Percentiles rank a stretch among this genome's conserved stretches.
These are phyloP conservation scores for Leptomonas pyrrhocoris DNA, from an alignment of 208 protist genomes.

Conservation along the genomic window DNA sequence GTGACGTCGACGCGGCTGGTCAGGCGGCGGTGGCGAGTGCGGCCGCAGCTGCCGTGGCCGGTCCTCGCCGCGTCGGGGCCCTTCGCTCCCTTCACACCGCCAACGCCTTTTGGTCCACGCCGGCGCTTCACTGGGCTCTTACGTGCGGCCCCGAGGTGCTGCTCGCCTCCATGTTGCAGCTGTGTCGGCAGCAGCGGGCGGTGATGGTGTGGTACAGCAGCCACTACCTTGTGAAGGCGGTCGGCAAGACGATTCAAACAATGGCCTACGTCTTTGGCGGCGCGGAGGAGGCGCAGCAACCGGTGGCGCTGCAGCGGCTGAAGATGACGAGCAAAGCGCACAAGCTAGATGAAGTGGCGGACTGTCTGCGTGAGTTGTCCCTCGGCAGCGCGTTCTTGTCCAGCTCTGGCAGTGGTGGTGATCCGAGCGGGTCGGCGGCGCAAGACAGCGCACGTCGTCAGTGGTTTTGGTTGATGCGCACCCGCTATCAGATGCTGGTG, in stretches of 20 bases:
- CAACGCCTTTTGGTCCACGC: conserved; percentile 35
- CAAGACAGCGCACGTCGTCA: conserved; percentile 16
- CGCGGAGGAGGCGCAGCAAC: conserved; percentile 30
- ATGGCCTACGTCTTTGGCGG: conserved; percentile 49
- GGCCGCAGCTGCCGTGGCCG: not conserved
- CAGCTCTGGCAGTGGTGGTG: not conserved
- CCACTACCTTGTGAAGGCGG: conserved; percentile 37
- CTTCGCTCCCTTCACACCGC: conserved; percentile 28
- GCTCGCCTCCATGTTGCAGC: conserved; percentile 29
- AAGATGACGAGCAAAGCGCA: conserved; percentile 42
- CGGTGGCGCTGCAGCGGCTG: conserved; percentile 32
- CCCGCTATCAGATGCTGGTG: conserved; percentile 57
- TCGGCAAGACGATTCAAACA: conserved; percentile 46
- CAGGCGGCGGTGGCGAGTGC: conserved; percentile 2
- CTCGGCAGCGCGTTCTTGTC: not conserved
- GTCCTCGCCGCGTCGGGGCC: conserved; percentile 29
- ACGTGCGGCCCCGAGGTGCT: conserved; percentile 41
- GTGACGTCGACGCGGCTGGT: conserved; percentile 25
- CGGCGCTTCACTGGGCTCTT: conserved; percentile 54
- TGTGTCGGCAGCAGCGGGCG: conserved; percentile 33
- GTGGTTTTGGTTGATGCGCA: conserved; percentile 54
- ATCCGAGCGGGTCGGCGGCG: not conserved
- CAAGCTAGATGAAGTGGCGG: conserved; percentile 39
- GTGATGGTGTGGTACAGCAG: conserved; percentile 44
- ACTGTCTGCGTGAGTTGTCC: conserved; percentile 11